Conservation (phyloP, 768 basidiomycete species). For the Panus rudis region DNA sequence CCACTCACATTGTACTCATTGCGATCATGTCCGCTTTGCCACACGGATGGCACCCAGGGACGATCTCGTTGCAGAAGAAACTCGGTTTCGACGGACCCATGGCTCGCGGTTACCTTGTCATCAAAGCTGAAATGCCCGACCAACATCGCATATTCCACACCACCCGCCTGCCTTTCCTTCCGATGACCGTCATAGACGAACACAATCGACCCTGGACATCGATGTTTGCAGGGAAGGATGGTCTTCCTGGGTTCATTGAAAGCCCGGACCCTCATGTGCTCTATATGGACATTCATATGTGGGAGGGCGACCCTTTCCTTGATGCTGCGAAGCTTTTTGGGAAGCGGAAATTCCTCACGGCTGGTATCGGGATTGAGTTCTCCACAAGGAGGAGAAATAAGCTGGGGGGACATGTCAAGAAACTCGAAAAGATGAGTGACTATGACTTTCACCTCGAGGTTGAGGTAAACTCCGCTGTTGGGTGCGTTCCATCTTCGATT, state of each 20-base stretch:
- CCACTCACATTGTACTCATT: too few species aligned
- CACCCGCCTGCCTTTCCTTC: slow-evolving; percentile 45
- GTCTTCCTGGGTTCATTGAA: slow-evolving; percentile 39
- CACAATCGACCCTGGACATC: slow-evolving; percentile 52
- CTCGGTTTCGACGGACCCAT: slow-evolving; percentile 35
- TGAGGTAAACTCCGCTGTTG: slow-evolving; percentile 46
- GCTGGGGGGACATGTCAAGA: slow-evolving; percentile 43
- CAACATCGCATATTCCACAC: slow-evolving; percentile 46
- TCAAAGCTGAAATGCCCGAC: slow-evolving; percentile 41
- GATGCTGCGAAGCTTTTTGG: slow-evolving; percentile 22
- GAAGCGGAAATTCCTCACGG: slow-evolving; percentile 27
- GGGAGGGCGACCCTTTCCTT: slow-evolving; percentile 50
- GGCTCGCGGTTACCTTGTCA: slow-evolving; percentile 31
- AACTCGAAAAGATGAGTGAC: slow-evolving; percentile 23
- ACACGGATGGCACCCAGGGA: slow-evolving; percentile 41
- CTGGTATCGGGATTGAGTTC: slow-evolving; percentile 56
- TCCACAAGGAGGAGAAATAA: slow-evolving; percentile 54
- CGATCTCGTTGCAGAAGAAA: slow-evolving; percentile 41
- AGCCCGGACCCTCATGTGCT: slow-evolving; percentile 31
- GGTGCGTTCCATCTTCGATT: slow-evolving; percentile 34
- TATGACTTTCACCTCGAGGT: slow-evolving; percentile 33
- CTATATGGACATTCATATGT: slow-evolving; percentile 33
- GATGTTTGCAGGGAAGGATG: slow-evolving; percentile 39
- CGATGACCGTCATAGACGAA: slow-evolving; percentile 47
- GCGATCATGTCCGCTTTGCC: slow-evolving; percentile 17